Evolutionary conservation across 2,329 filamentous ascomycete species (phyloP), one percentile per base, ranked within the genome.

Genomic region (Phialocephala sp.): DNA sequence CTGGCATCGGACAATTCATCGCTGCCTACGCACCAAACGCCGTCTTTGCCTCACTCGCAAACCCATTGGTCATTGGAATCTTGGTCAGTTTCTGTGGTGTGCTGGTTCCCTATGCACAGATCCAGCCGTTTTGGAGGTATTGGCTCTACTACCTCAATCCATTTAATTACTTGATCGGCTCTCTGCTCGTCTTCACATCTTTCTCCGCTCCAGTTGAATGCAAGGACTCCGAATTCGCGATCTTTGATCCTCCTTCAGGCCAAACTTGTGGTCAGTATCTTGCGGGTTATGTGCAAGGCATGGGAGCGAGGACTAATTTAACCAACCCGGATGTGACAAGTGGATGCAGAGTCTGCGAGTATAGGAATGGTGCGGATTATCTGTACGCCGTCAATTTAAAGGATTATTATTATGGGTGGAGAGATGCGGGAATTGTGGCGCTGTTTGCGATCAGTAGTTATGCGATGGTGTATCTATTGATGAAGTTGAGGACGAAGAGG

Each of bases 81-180:
- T 69, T 91, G 90, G 2, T 93, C 91, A 77, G 90, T 89, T 15
- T 91, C 91, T 0, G 89, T 82, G 66, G 93, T 90, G 79, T 92
- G 89, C 2, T 90, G 89, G 72, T 92, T 91, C 72, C 87, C 84
- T 67, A 93, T 92, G 72, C 78, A 77, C 67, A 78, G 79, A 76
- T 74, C 27, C 50, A 63, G 18, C 67, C 70, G 4, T 72, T 76
- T 65, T 76, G 74, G 73, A 62, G 72, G 27, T 75, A 75, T 58
- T 75, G 70, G 72, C 78, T 94, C 89, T 80, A 82, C 69, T 79
- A 74, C 89, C 81, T 83, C 43, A 91, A 90, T 78, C 92, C 89
- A 0, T 83, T 84, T 0, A 92, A 89, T 0, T 93, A 89, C 79
- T 69, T 89, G 86, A 86, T 93, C 64, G 85, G 88, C 50, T 90